Percentiles rank a stretch among this genome's conserved stretches.
Conservation (phyloP, 768 basidiomycete genomes). For the Lactifluus pinguis region DNA sequence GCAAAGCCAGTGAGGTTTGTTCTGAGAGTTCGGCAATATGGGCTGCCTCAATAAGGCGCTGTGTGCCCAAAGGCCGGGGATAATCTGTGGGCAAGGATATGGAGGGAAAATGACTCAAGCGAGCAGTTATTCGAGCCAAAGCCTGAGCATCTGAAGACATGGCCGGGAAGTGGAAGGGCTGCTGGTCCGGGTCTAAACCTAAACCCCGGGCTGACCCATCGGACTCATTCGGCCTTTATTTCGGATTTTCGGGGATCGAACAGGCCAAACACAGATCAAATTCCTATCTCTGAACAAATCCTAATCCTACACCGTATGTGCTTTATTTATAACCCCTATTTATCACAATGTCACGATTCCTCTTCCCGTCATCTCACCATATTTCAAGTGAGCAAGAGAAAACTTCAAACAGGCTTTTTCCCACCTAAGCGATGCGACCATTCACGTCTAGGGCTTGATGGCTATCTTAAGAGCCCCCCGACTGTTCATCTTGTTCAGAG, state of each 20-base stretch:
- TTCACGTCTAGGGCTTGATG: slow-evolving; percentile 33
- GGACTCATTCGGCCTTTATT: too few relatives aligned
- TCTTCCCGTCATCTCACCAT: background rate
- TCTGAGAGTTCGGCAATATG: slow-evolving; percentile 64
- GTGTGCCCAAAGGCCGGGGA: slow-evolving; percentile 65
- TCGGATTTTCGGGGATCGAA: too few relatives aligned
- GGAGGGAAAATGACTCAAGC: slow-evolving; percentile 76
- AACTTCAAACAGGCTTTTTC: background rate
- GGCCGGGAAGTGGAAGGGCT: background rate
- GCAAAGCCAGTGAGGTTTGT: slow-evolving; percentile 64
- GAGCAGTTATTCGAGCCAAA: slow-evolving; percentile 47
- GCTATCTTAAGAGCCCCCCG: slow-evolving; percentile 44
- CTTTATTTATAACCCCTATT: background rate
- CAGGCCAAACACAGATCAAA: too few relatives aligned
- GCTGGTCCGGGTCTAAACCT: too few relatives aligned
- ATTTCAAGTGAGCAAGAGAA: background rate
- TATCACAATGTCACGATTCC: background rate
- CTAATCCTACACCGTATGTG: background rate
- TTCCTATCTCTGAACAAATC: background rate
- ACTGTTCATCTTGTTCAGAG: slow-evolving; percentile 57
- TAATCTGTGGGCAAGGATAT: slow-evolving; percentile 95
- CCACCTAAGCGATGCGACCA: background rate
- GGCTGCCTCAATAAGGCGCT: slow-evolving; percentile 79
- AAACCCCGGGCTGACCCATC: too few relatives aligned
- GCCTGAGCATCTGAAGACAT: slow-evolving; percentile 22